phyloP scores from a whole-genome alignment of 1,284 basidiomycete genomes.

The Ceratobasidium sp. region DNA sequence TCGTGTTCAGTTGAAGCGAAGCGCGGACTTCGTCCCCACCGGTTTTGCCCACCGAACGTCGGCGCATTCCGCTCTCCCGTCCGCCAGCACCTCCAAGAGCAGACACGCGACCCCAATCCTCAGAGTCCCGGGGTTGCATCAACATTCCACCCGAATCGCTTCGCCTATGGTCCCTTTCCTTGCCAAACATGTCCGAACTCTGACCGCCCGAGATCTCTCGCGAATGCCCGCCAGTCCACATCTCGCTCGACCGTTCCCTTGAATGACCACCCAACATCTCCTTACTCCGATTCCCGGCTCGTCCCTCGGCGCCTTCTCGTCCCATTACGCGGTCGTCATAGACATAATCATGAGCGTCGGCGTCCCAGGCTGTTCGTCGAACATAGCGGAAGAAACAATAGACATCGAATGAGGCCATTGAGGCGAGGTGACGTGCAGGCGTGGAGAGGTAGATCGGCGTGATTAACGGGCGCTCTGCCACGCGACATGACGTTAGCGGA shows the following conservation, averaged over 20 bases:
- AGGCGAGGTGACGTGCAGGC: slow-evolving; percentile 77
- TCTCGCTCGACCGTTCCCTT: not conserved
- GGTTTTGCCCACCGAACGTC: slow-evolving; percentile 36
- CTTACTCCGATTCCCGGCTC: slow-evolving; percentile 23
- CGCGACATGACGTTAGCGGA: slow-evolving; percentile 10
- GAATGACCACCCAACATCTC: slow-evolving; percentile 11
- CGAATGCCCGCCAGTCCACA: no score
- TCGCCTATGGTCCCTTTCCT: slow-evolving; percentile 6
- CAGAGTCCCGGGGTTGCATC: slow-evolving; percentile 21
- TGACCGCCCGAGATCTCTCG: no score
- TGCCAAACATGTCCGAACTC: not conserved
- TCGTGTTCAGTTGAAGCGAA: not conserved
- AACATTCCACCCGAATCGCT: slow-evolving; percentile 33
- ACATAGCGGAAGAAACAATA: slow-evolving; percentile 87
- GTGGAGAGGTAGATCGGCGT: slow-evolving; percentile 86
- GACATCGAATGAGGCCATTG: slow-evolving; percentile 81
- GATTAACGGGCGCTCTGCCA: slow-evolving; percentile 80
- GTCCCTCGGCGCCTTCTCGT: slow-evolving; percentile 63
- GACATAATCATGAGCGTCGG: slow-evolving; percentile 34
- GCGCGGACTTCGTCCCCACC: slow-evolving; percentile 7
- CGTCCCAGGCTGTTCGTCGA: slow-evolving; percentile 72
- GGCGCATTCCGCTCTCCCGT: slow-evolving; percentile 32
- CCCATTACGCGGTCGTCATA: slow-evolving; percentile 53
- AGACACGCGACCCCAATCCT: slow-evolving; percentile 10
- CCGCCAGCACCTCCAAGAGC: not conserved